A percentile compares a stretch with the other conserved stretches of the same genome.
phyloP scores from a whole-genome alignment of 139 green algal genomes.

The Chlamydomonas applanata region DNA sequence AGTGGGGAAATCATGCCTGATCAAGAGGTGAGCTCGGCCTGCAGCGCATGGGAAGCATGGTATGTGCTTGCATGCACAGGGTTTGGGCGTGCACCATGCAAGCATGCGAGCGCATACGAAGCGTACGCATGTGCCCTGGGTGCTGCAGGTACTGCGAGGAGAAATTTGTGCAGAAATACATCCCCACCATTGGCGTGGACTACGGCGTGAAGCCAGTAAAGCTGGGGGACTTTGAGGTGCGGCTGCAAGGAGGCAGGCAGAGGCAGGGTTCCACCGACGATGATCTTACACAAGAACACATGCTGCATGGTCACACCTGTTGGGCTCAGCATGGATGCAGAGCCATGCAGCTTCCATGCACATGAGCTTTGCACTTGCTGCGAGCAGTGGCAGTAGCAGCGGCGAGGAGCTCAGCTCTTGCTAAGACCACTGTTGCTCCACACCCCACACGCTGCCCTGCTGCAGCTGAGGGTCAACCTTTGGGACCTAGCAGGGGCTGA shows the following conservation, averaged over 20 bases:
- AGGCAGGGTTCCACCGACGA: too few relatives aligned
- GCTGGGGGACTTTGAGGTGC: constrained; percentile 53
- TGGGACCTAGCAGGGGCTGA: constrained; percentile 60
- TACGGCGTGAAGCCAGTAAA: constrained; percentile 68
- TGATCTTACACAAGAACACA: too few relatives aligned
- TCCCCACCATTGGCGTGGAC: constrained; percentile 71
- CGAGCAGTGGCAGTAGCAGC: too few relatives aligned
- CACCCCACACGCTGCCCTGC: too few relatives aligned
- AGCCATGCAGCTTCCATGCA: constrained; percentile 4
- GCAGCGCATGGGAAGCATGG: neutral
- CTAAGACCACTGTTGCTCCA: neutral
- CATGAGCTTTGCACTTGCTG: neutral
- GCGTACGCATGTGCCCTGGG: neutral
- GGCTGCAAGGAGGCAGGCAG: neutral
- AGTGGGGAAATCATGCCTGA: constrained; percentile 70
- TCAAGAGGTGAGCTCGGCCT: constrained; percentile 51
- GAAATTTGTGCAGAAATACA: constrained; percentile 68
- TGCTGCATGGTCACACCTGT: neutral
- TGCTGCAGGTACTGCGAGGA: constrained; percentile 65
- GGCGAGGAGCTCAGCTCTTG: too few relatives aligned
- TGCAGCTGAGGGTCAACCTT: constrained; percentile 61
- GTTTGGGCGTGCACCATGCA: neutral
- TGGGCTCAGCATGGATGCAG: neutral
- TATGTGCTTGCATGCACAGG: neutral
- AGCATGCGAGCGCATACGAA: too few relatives aligned